Conservation (phyloP, 2,329 filamentous ascomycete species). For the Pseudofabraea citricarpa region DNA sequence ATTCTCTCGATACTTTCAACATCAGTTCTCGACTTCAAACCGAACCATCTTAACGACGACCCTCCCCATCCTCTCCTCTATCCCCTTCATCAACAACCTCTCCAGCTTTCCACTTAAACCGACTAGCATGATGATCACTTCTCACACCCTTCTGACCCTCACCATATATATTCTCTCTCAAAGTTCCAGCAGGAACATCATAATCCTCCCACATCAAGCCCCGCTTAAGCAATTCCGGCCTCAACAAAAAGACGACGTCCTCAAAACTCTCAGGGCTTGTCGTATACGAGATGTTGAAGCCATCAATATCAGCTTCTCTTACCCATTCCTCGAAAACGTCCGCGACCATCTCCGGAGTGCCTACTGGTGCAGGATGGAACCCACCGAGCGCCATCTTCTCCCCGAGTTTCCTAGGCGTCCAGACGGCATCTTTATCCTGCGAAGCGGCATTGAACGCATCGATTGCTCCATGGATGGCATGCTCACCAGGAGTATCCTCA, state of each 20-base stretch:
- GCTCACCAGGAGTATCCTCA: background rate
- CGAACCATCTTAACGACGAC: slow-evolving; percentile 44
- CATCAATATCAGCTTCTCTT: slow-evolving; percentile 63
- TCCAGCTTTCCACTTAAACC: background rate
- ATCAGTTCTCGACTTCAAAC: background rate
- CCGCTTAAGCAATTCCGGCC: slow-evolving; percentile 56
- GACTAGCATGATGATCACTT: background rate
- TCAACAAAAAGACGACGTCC: slow-evolving; percentile 58
- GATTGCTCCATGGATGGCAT: slow-evolving; percentile 36
- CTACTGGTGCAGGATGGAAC: slow-evolving; percentile 47
- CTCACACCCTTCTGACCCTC: background rate
- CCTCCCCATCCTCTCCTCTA: background rate
- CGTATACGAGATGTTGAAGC: slow-evolving; percentile 62
- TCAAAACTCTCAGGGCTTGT: slow-evolving; percentile 53
- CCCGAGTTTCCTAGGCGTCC: slow-evolving; percentile 62
- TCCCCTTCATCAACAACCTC: background rate
- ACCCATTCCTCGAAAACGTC: slow-evolving; percentile 66
- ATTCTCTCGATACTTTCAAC: too few species aligned
- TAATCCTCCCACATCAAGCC: slow-evolving; percentile 48
- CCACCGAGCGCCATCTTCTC: slow-evolving; percentile 65
- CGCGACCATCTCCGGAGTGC: slow-evolving; percentile 51
- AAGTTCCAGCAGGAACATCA: slow-evolving; percentile 49
- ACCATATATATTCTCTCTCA: slow-evolving; percentile 48
- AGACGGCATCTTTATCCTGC: slow-evolving; percentile 18
- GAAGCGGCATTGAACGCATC: slow-evolving; percentile 35